Evolutionary conservation across 2,329 filamentous ascomycete genomes (phyloP).

Genomic region (Aaosphaeria arxii): DNA sequence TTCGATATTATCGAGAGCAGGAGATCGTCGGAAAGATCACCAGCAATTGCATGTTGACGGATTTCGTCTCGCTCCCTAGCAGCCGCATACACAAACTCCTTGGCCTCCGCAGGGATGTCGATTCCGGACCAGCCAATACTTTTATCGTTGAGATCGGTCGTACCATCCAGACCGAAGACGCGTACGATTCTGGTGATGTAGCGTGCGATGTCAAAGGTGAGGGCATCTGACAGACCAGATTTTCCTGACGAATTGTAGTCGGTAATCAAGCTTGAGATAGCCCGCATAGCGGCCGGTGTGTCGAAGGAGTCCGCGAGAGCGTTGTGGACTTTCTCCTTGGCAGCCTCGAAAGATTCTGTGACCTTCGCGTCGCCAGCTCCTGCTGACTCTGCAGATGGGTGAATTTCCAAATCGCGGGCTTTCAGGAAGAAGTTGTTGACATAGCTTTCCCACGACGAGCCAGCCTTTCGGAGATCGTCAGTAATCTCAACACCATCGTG

Average conservation of each 20-base stretch:
- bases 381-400: constrained; percentile 28
- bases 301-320: constrained; percentile 84
- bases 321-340: constrained; percentile 57
- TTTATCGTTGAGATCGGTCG: constrained; percentile 43
- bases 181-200: constrained; percentile 84
- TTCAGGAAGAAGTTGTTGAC: constrained; percentile 69
- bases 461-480: constrained; percentile 71
- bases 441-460: constrained; percentile 75
- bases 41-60: constrained; percentile 54
- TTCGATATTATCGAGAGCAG: constrained; percentile 40
- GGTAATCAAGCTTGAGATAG: constrained; percentile 75
- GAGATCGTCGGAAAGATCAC: constrained; percentile 26
- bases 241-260: constrained; percentile 62
- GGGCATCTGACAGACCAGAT: constrained; percentile 42
- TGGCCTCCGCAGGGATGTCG: constrained; percentile 58
- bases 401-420: constrained; percentile 47
- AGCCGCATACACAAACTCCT: constrained; percentile 60
- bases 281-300: constrained; percentile 73
- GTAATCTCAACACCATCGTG: constrained; percentile 90
- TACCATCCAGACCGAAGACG: constrained; percentile 76
- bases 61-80: constrained; percentile 57
- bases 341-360: constrained; percentile 48
- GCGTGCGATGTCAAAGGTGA: constrained; percentile 58
- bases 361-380: constrained; percentile 43
- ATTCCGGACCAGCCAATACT: constrained; percentile 64